phyloP scores from a whole-genome alignment of 768 basidiomycete genomes.

The Dioszegia crocea region DNA sequence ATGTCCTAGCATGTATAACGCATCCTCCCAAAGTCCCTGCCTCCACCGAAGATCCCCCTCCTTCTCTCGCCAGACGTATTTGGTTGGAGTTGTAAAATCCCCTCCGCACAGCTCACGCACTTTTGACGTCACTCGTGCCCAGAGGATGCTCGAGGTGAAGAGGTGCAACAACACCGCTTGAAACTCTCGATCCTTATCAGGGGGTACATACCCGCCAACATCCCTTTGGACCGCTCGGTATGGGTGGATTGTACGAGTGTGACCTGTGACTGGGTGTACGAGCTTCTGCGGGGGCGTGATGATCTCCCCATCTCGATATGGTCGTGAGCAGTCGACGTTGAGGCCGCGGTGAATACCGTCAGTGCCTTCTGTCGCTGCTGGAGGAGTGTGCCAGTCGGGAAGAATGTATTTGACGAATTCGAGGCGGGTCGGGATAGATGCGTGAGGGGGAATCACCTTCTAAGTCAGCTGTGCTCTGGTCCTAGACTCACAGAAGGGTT shows the following conservation, averaged over 20 bases:
- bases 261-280: not conserved
- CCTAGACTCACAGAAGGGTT: not conserved
- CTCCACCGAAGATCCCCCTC: not conserved
- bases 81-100: not conserved
- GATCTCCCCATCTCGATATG: not conserved
- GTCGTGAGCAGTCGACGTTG: not conserved
- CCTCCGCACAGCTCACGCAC: slow-evolving; percentile 1
- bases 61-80: not conserved
- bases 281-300: not conserved
- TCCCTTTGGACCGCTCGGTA: not conserved
- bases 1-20: not conserved
- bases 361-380: not conserved
- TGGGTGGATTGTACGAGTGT: not conserved
- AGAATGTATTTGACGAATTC: slow-evolving; percentile 11
- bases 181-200: not conserved
- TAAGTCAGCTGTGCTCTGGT: too few relatives aligned
- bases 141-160: not conserved
- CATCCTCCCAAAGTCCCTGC: slow-evolving; percentile 6
- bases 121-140: not conserved
- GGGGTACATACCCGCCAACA: not conserved
- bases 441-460: not conserved
- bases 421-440: not conserved
- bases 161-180: not conserved
- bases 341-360: not conserved
- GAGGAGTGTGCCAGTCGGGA: slow-evolving; percentile 2